Percentiles rank a stretch among this genome's conserved stretches.
Conservation (phyloP, 2,329 filamentous ascomycete genomes). For the Hypocrella siamensis region DNA sequence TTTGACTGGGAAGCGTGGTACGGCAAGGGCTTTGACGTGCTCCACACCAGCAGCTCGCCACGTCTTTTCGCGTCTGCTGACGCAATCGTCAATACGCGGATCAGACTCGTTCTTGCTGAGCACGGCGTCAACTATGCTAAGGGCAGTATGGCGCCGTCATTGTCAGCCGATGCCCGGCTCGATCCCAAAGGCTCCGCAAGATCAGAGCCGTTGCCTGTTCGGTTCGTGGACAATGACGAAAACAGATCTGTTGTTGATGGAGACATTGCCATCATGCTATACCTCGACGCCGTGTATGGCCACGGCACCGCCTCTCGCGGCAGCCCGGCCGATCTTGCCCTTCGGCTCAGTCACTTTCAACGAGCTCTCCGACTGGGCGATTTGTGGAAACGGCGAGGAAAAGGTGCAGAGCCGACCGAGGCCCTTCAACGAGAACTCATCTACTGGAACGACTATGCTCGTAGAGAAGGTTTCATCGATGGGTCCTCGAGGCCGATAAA, state of each 20-base stretch:
- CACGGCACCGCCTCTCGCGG: slow-evolving; percentile 9
- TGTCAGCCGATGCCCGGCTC: not conserved
- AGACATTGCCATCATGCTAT: slow-evolving; percentile 37
- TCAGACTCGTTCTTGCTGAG: slow-evolving; percentile 34
- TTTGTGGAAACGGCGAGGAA: slow-evolving; percentile 1
- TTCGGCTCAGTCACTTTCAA: slow-evolving; percentile 25
- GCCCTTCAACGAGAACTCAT: slow-evolving; percentile 17
- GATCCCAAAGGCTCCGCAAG: not conserved
- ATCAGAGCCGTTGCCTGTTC: slow-evolving; percentile 19
- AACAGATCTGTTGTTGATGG: slow-evolving; percentile 30
- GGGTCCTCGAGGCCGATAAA: not conserved
- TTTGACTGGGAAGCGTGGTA: slow-evolving; percentile 68
- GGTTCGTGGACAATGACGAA: slow-evolving; percentile 39
- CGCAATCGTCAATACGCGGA: slow-evolving; percentile 27
- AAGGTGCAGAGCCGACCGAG: slow-evolving; percentile 3
- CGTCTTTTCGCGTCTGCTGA: slow-evolving; percentile 35
- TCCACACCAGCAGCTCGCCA: slow-evolving; percentile 44
- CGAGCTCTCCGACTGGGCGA: slow-evolving; percentile 18
- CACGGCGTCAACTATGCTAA: slow-evolving; percentile 28
- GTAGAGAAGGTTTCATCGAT: not conserved
- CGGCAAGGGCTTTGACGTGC: slow-evolving; percentile 68
- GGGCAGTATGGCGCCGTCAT: slow-evolving; percentile 18
- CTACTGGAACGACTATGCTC: slow-evolving; percentile 23
- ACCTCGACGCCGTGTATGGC: slow-evolving; percentile 41
- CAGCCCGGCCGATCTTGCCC: slow-evolving; percentile 16